A percentile compares a stretch with the other conserved stretches of the same genome.
Evolutionary conservation across 306 rosid genomes (phyloP).

Genomic region (Calophaca sinica): DNA sequence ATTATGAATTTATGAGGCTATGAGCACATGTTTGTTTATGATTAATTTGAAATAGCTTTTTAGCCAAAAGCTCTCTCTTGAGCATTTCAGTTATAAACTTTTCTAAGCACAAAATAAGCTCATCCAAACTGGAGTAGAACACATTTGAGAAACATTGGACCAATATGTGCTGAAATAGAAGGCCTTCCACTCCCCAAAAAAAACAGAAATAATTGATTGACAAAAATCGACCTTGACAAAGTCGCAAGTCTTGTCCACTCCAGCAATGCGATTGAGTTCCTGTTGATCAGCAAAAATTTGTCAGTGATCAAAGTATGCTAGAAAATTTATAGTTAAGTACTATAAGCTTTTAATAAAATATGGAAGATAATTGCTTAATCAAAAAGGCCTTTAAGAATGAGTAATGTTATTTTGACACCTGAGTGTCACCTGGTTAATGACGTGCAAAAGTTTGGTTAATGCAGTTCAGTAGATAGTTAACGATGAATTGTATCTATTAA

Average conservation of each 20-base stretch:
- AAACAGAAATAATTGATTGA: constrained; percentile 35
- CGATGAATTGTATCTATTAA: too few species aligned
- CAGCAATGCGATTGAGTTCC: constrained; percentile 72
- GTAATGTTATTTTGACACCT: too few species aligned
- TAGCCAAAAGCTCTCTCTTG: not conserved
- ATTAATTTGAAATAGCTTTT: constrained; percentile 9
- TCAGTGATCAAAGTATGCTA: constrained; percentile 18
- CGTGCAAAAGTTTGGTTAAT: too few species aligned
- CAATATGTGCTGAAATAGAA: constrained; percentile 11
- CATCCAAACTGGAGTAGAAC: constrained; percentile 9
- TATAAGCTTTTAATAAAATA: not conserved
- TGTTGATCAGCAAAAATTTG: constrained; percentile 45
- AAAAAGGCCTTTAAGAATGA: too few species aligned
- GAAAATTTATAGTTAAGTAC: not conserved
- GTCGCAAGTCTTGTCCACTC: constrained; percentile 77
- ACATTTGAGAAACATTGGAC: not conserved
- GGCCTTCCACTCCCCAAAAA: not conserved
- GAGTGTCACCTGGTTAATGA: too few species aligned
- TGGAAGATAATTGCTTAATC: constrained; percentile 1
- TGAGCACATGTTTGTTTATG: not conserved
- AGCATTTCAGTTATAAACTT: not conserved
- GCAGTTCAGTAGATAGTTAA: too few species aligned
- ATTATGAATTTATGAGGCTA: constrained; percentile 1
- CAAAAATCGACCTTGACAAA: constrained; percentile 74
- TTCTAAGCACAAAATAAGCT: not conserved